Percentiles rank a stretch among this genome's conserved stretches.
These are phyloP conservation scores for Talaromyces sp. DNA, from an alignment of 2,329 filamentous ascomycete species.

Conservation along the genomic window DNA sequence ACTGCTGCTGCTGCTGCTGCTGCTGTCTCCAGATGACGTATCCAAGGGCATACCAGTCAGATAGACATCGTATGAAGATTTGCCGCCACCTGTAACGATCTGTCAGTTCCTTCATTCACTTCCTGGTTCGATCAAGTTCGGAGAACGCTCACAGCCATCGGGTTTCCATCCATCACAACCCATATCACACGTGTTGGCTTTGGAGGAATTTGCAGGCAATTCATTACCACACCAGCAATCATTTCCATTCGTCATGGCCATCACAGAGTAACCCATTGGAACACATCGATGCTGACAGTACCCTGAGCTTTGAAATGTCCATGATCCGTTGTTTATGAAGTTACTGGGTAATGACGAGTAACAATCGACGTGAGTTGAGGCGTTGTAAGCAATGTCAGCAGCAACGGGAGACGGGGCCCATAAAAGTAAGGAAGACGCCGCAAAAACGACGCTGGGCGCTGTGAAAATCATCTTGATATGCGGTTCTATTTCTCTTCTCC, in stretches of 20 bases:
- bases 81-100: constrained; percentile 52
- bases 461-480: constrained; percentile 7
- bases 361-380: constrained; percentile 10
- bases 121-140: too few species aligned
- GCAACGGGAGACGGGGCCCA: neutral
- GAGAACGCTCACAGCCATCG: constrained; percentile 57
- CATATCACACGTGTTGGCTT: constrained; percentile 58
- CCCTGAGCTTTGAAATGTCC: constrained; percentile 51
- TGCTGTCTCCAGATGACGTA: constrained; percentile 20
- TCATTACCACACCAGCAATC: constrained; percentile 69
- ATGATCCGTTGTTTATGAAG: constrained; percentile 45
- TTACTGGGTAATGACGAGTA: constrained; percentile 21
- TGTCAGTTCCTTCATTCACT: constrained; percentile 17
- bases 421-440: constrained; percentile 3
- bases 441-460: neutral
- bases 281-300: constrained; percentile 52
- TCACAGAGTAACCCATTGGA: constrained; percentile 49
- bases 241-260: constrained; percentile 56
- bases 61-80: constrained; percentile 47
- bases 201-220: constrained; percentile 55
- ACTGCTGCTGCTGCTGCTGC: too few species aligned
- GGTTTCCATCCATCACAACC: constrained; percentile 59
- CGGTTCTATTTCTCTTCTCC: neutral
- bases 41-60: constrained; percentile 46
- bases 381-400: constrained; percentile 3